Evolutionary conservation across 768 basidiomycete species (phyloP).

Genomic region (Rickenella mellea): DNA sequence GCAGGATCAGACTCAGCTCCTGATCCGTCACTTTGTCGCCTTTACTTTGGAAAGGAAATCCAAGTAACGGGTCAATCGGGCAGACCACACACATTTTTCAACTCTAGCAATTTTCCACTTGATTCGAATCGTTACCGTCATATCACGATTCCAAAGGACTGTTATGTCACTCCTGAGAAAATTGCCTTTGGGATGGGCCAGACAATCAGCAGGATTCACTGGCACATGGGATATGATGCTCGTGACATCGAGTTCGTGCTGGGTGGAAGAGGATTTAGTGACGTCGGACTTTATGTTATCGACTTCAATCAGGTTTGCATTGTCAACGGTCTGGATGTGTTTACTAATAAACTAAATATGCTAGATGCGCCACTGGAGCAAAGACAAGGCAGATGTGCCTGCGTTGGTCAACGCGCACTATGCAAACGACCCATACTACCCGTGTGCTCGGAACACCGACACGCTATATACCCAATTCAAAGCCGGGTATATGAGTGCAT

Average conservation of each 20-base stretch:
- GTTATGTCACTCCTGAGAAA: constrained; percentile 8
- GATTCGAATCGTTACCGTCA: constrained; percentile 15
- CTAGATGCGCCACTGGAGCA: constrained; percentile 16
- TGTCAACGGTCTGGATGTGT: neutral
- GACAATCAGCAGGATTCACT: constrained; percentile 20
- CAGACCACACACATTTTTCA: constrained; percentile 16
- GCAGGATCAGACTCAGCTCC: neutral
- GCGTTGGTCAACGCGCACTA: constrained; percentile 18
- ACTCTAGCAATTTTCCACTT: constrained; percentile 19
- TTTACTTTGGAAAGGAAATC: constrained; percentile 20
- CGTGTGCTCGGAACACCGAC: constrained; percentile 14
- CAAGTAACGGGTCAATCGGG: too few relatives aligned
- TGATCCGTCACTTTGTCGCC: constrained; percentile 16
- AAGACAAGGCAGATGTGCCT: constrained; percentile 9
- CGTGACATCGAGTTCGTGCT: constrained; percentile 23
- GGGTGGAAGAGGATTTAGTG: constrained; percentile 14
- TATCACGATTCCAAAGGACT: constrained; percentile 2
- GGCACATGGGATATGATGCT: constrained; percentile 18
- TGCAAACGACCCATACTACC: constrained; percentile 24
- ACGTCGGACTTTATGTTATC: constrained; percentile 14
- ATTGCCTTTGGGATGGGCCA: constrained; percentile 20
- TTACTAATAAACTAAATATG: neutral
- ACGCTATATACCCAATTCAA: constrained; percentile 15
- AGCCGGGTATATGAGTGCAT: constrained; percentile 15
- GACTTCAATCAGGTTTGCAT: constrained; percentile 23